Conservation (phyloP, 768 basidiomycete species). For the Polyporus arcularius region DNA sequence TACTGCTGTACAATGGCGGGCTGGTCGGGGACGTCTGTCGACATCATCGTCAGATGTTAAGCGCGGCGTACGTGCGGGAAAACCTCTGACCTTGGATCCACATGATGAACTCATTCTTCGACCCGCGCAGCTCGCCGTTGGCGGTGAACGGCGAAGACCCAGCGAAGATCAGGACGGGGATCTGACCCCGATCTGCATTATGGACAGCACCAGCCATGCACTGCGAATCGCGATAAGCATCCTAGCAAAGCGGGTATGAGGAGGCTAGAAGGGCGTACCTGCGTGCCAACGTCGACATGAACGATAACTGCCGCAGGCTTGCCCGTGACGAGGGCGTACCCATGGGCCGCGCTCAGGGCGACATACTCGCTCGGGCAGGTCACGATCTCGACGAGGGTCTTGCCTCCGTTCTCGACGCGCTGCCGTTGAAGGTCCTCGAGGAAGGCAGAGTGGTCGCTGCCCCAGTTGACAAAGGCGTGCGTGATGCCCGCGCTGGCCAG, state of each 20-base stretch:
- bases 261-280: slow-evolving; percentile 37
- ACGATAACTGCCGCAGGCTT: slow-evolving; percentile 73
- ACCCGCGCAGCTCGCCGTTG: slow-evolving; percentile 58
- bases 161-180: slow-evolving; percentile 71
- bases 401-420: slow-evolving; percentile 37
- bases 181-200: slow-evolving; percentile 62
- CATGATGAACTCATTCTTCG: slow-evolving; percentile 74
- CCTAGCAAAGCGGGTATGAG: not conserved
- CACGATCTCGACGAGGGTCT: slow-evolving; percentile 51
- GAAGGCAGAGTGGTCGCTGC: slow-evolving; percentile 72
- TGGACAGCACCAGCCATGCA: slow-evolving; percentile 72
- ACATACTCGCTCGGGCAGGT: slow-evolving; percentile 81
- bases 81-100: slow-evolving; percentile 59
- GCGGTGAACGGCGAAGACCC: slow-evolving; percentile 65
- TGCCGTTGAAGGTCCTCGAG: slow-evolving; percentile 69
- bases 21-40: slow-evolving; percentile 68
- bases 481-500: slow-evolving; percentile 60
- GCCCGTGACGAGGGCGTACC: slow-evolving; percentile 65
- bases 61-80: not conserved
- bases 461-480: slow-evolving; percentile 76
- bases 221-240: slow-evolving; percentile 31
- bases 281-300: slow-evolving; percentile 73
- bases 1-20: slow-evolving; percentile 71
- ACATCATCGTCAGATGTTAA: not conserved
- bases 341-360: slow-evolving; percentile 70